Conservation (phyloP, 352 stramenopile genomes). For the Sclerospora graminicola region DNA sequence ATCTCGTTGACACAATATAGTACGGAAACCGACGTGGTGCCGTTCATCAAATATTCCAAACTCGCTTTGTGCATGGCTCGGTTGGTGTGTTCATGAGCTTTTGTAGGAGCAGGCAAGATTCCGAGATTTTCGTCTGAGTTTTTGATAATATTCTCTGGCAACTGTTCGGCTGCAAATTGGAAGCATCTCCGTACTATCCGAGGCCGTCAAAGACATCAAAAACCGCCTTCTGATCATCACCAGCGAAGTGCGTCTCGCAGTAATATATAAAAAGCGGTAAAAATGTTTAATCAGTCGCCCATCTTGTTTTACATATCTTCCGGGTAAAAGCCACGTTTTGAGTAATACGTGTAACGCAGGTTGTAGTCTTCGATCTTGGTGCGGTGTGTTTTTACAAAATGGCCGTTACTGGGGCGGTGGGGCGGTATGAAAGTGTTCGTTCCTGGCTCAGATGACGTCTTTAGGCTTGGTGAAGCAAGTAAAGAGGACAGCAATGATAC, state of each 20-base stretch:
- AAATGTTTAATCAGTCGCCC: too few relatives aligned
- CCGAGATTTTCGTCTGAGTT: constrained; percentile 56
- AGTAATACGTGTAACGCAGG: constrained; percentile 89
- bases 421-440: constrained; percentile 23
- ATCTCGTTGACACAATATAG: constrained; percentile 89
- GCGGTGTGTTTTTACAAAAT: constrained; percentile 41
- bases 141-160: constrained; percentile 61
- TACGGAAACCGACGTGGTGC: constrained; percentile 90
- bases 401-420: constrained; percentile 30
- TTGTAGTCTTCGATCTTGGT: constrained; percentile 75
- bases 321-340: constrained; percentile 91
- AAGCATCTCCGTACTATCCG: constrained; percentile 91
- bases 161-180: constrained; percentile 77
- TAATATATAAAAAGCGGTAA: constrained; percentile 30
- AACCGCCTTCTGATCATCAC: constrained; percentile 68
- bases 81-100: constrained; percentile 69
- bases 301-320: constrained; percentile 76
- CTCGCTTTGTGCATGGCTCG: constrained; percentile 67
- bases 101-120: constrained; percentile 51
- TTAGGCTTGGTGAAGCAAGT: constrained; percentile 8
- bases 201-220: constrained; percentile 97
- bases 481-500: constrained; percentile 4
- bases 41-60: constrained; percentile 91
- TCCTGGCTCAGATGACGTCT: constrained; percentile 6
- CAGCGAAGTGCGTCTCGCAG: constrained; percentile 75